Evolutionary conservation across 257 asterid genomes (phyloP).

Genomic region (Nicotiana tabacum): DNA sequence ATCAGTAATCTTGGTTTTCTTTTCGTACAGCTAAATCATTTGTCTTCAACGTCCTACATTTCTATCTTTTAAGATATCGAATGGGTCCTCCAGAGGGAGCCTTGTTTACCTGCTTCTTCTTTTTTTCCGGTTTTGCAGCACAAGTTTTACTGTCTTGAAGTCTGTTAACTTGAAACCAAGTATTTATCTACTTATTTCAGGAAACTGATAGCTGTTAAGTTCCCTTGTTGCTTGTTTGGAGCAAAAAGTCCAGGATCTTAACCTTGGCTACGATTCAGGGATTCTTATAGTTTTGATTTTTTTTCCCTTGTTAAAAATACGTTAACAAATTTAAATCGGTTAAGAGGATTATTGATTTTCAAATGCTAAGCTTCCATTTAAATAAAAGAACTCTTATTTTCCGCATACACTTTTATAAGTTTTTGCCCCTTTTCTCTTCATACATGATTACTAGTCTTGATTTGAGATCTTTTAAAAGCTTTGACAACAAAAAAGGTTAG

Average conservation of each 20-base stretch:
- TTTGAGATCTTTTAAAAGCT: neutral
- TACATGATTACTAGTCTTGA: neutral
- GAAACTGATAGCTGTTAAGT: neutral
- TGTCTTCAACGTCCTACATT: neutral
- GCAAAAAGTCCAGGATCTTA: neutral
- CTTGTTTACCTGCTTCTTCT: slow-evolving; percentile 9
- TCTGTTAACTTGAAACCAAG: neutral
- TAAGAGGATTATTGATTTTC: neutral
- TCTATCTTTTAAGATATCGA: neutral
- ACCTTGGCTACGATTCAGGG: neutral
- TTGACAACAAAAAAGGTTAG: neutral
- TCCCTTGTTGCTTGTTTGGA: neutral
- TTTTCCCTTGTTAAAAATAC: neutral
- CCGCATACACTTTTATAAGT: neutral
- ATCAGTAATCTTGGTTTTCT: neutral
- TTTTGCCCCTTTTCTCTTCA: neutral
- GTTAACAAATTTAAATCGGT: neutral
- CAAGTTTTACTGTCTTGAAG: neutral
- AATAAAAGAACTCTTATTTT: neutral
- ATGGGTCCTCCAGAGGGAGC: neutral
- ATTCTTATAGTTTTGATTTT: neutral
- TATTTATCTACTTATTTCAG: neutral
- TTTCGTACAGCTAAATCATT: neutral
- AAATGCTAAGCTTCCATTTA: neutral
- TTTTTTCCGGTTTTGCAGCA: slow-evolving; percentile 2